Evolutionary conservation across 139 green algal genomes (phyloP), one percentile per base, ranked within the genome.

Genomic region (Pseudopediastrum boryanum): DNA sequence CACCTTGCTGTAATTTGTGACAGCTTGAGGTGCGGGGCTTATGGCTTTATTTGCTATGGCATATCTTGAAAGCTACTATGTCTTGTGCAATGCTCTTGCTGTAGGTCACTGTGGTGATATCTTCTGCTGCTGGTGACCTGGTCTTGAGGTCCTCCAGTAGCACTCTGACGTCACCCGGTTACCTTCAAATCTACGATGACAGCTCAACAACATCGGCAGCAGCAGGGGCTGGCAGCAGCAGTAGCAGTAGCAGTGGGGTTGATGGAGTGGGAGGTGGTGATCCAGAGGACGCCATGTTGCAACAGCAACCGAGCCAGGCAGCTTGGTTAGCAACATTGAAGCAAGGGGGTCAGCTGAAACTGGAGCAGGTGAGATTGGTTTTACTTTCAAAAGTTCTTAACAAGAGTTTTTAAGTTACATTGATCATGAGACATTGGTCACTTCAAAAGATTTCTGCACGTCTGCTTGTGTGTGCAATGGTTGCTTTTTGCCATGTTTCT

Each of bases 81-180:
- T 36, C 56, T 27, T 27, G 25, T 27, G 12, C 56, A 66, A 25
- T 35, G 19, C n/a, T n/a, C n/a, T n/a, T n/a, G n/a, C n/a, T n/a
- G 21, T 68, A 86, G 70, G 66, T 92, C 39, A 59, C 56, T 5
- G 84, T 90, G 29, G 87, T 93, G 13, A 58, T 95, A 1, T 36
- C 29, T 3, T 81, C 61, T 35, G 52, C 52, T 4, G 84, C 73
- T 3, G 80, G 70, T 39, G 35, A 6, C 29, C 56, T 95, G 41
- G 13, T 69, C 7, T 79, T 97, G 35, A 78, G 85, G 2, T 65
- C 81, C 41, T 86, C 71, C 3, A 83, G 72, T 71, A 91, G 70
- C 51, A 19, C 10, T n/a, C 36, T 91, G 27, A 51, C 59, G 2
- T 91, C 88, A 27, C 77, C 80, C 0, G 92, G 93, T 7, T 95